phyloP scores from a whole-genome alignment of 768 basidiomycete species.

The Gloeostereum incarnatum region DNA sequence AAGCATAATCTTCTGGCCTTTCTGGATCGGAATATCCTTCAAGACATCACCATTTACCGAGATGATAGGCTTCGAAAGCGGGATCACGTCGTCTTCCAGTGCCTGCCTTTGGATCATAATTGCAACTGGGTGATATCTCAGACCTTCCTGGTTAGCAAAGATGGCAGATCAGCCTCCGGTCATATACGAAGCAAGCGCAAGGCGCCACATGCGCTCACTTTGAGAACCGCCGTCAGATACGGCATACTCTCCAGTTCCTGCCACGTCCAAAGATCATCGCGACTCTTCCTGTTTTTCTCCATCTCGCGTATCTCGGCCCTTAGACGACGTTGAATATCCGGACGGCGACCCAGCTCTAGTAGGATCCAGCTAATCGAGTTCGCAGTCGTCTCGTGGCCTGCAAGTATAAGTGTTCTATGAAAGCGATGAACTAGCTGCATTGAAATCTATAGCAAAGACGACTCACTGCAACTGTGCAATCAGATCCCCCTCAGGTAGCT shows the following conservation, averaged over 20 bases:
- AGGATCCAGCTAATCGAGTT: conserved; percentile 52
- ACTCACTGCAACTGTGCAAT: conserved; percentile 16
- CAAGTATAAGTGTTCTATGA: conserved; percentile 30
- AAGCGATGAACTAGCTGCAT: neutral
- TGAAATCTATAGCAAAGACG: neutral
- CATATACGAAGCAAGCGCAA: neutral
- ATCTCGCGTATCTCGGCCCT: conserved; percentile 43
- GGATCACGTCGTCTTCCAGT: conserved; percentile 28
- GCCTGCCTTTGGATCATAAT: conserved; percentile 23
- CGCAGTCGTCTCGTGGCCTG: conserved; percentile 55
- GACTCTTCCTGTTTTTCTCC: conserved; percentile 7
- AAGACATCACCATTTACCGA: conserved; percentile 22
- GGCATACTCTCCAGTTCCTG: conserved; percentile 23
- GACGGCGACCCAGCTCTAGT: conserved; percentile 50
- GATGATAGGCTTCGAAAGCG: conserved; percentile 27
- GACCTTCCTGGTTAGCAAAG: conserved; percentile 14
- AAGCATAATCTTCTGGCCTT: conserved; percentile 22
- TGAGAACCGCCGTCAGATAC: conserved; percentile 14
- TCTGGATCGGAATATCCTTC: conserved; percentile 21
- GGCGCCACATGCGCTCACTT: conserved; percentile 7
- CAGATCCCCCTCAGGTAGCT: conserved; percentile 16
- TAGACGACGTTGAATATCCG: conserved; percentile 48
- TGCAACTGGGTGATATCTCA: conserved; percentile 21
- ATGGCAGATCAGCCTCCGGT: neutral
- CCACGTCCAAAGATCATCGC: conserved; percentile 7